Evolutionary conservation across 306 rosid genomes (phyloP), one percentile per base, ranked within the genome.

Genomic region (Vachellia pachyceras): DNA sequence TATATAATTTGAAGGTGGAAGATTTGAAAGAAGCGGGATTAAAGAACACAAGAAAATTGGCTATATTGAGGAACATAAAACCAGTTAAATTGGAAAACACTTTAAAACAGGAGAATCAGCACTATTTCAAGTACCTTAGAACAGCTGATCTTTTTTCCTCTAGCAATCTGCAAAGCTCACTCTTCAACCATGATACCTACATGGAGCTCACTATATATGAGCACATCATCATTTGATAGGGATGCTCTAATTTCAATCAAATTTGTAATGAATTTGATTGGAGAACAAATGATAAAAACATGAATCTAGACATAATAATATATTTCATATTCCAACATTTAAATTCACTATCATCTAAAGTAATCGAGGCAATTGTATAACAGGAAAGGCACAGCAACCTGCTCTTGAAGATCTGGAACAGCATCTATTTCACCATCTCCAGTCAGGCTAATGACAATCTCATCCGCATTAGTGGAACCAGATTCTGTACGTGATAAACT

Each of bases 171-270:
- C 99, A 93, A 57, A 95, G 89, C 70, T 93, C 97, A 89, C 84
- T 91, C 88, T 95, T 95, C 84, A 95, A 87, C 90, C 94, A 89
- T 52, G 87, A 93, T 72, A 95, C 94, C 99, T 95, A 96, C 91
- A 87, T 9, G 23, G 42, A 74, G 84, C 69, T 81, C 72, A 73
- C 50, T 25, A 72, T 83, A 75, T 46, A 82, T 79, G 75, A 77
- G 49, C 45, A 78, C 78, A 74, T 77, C 20, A 82, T 79, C 72
- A 22, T 13, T 29, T 46, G 52, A 63, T 83, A 49, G 54, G 75
- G 69, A 45, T 78, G 50, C 64, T 47, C 44, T 33, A 52, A 49
- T 12, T 69, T 42, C 39, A 22, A 12, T 69, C 45, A 40, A 68
- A 40, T 9, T 68, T 13, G 40, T 40, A 69, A 2, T 20, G 10